Conservation (phyloP, 1,284 basidiomycete genomes). For the Trichosporon sp. region DNA sequence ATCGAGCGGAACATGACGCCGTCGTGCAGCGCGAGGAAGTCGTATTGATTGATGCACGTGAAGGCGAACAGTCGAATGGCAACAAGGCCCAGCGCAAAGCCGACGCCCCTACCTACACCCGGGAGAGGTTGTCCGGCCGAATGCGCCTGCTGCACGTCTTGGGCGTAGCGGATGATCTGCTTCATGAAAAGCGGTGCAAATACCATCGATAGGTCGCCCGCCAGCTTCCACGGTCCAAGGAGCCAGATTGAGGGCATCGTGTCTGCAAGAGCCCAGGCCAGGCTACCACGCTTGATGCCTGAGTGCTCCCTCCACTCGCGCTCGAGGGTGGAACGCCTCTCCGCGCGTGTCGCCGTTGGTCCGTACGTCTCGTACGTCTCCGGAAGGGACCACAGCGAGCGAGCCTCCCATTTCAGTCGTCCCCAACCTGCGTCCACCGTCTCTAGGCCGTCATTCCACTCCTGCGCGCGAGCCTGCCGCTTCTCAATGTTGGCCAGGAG, state of each 20-base stretch:
- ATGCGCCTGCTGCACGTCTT: conserved; percentile 47
- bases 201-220: conserved; percentile 52
- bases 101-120: conserved; percentile 59
- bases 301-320: conserved; percentile 38
- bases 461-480: conserved; percentile 27
- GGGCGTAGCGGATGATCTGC: conserved; percentile 63
- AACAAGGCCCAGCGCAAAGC: conserved; percentile 66
- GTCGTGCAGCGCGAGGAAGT: conserved; percentile 67
- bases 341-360: conserved; percentile 12
- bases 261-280: conserved; percentile 66
- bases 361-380: conserved; percentile 7
- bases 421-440: conserved; percentile 16
- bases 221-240: conserved; percentile 54
- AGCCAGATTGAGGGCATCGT: conserved; percentile 66
- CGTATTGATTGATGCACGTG: conserved; percentile 64
- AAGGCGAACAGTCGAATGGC: conserved; percentile 57
- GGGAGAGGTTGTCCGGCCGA: conserved; percentile 31
- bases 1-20: conserved; percentile 66
- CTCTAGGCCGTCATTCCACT: conserved; percentile 33
- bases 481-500: conserved; percentile 29
- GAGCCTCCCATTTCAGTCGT: conserved; percentile 50
- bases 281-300: conserved; percentile 50
- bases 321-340: neutral
- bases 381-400: conserved; percentile 50
- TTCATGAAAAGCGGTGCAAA: conserved; percentile 63